Base-by-base conservation (phyloP, 1,139 yeast genomes). In the Taphrina pruni region DNA sequence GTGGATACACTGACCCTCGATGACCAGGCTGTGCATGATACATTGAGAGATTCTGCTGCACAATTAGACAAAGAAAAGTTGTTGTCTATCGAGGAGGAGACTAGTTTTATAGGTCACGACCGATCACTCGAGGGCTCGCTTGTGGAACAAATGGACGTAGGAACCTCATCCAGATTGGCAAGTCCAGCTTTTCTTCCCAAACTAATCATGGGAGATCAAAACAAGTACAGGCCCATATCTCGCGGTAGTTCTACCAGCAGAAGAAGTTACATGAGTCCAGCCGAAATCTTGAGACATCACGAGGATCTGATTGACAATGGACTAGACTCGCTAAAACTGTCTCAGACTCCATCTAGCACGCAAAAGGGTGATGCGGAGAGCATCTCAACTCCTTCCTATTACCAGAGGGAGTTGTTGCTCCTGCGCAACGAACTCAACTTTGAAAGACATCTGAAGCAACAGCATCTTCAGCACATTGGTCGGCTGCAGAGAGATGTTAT, bases 391-490 rank as follows among this genome's bases (percentile, higher is more conserved):
- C 21, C 69, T 26, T 51, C 69, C 12, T 54, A 74, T 60, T 69
- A 69, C 73, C 85, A 84, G 70, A 78, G 92, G 70, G 89, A 88
- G 73, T 78, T 88, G 41, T 76, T 88, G 66, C 79, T 88, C 52
- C 76, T 84, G 70, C 83, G 83, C 70, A 88, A 88, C 75, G 93
- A 88, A 75, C 79, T 87, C 60, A 89, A 87, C 66, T 88, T 88
- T 75, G 80, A 86, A 9, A 81, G 83, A 67, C 87, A 85, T 75
- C 77, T 86, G 76, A 85, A 84, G 70, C 82, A 83, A 70, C 80
- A 86, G 72, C 83, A 82, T 69, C 84, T 84, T 72, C 80, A 80
- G 67, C 81, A 84, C 58, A 82, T 84, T 67, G 77, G 83, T 36
- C 73, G 78, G 56, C 74, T 81, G 66, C 78, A 78, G 52, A 60